Conservation (phyloP, 441 rosid species). For the Gossypium gossypioides region DNA sequence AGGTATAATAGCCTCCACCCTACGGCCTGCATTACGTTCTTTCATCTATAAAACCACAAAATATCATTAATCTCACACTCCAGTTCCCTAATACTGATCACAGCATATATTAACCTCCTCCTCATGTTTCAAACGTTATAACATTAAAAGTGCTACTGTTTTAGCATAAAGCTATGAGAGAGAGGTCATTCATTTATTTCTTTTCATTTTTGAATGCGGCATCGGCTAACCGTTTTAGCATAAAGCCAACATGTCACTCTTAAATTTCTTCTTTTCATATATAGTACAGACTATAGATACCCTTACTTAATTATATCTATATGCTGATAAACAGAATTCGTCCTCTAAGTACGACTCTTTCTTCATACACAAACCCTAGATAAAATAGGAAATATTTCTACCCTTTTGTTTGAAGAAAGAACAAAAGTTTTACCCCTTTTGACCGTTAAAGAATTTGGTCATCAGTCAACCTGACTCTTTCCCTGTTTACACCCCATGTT, state of each 20-base stretch:
- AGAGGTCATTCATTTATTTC: background rate
- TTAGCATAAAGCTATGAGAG: background rate
- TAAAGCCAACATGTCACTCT: background rate
- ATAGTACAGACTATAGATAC: background rate
- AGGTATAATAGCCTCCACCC: slow-evolving; percentile 1
- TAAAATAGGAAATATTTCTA: too few species aligned
- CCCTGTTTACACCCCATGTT: background rate
- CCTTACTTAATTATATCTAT: background rate
- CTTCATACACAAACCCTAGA: background rate
- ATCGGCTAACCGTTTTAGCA: background rate
- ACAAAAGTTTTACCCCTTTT: background rate
- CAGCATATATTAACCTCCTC: background rate
- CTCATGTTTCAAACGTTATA: background rate
- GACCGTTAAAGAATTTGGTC: background rate
- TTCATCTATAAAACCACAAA: background rate
- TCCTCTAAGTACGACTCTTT: background rate
- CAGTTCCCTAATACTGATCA: background rate
- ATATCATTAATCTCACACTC: background rate
- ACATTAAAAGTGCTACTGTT: background rate
- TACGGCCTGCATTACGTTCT: background rate
- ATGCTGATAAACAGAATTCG: background rate
- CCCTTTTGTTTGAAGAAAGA: too few species aligned
- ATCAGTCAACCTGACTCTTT: background rate
- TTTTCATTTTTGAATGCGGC: background rate
- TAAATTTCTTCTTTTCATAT: background rate